Conservation (phyloP, 495 filamentous ascomycete genomes). For the Lichenothelia convexa region DNA sequence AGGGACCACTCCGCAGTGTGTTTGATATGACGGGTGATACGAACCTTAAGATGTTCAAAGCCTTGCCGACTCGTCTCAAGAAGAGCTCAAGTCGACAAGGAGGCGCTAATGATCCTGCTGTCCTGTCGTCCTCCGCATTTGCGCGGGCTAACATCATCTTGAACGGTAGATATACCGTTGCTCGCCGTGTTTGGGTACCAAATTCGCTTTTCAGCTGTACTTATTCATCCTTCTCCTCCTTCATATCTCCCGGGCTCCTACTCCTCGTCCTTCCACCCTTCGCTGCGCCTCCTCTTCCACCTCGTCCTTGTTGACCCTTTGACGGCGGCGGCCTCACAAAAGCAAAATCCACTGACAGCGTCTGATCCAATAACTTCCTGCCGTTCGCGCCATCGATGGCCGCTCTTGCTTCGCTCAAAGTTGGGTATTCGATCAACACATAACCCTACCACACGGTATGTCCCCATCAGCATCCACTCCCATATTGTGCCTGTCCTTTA, state of each 20-base stretch:
- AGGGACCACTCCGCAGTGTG: no score
- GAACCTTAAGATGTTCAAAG: no score
- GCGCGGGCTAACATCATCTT: no score
- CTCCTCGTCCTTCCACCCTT: constrained; percentile 38
- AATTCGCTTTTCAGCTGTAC: no score
- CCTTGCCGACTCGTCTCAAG: no score
- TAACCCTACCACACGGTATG: constrained; percentile 50
- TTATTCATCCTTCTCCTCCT: constrained; percentile 11
- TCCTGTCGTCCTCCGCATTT: no score
- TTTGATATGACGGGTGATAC: no score
- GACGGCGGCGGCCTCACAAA: constrained; percentile 86
- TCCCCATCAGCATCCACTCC: no score
- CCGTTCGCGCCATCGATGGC: constrained; percentile 73
- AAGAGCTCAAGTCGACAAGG: no score
- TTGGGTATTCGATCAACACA: constrained; percentile 83
- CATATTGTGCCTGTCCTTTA: neutral
- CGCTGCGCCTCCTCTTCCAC: constrained; percentile 29
- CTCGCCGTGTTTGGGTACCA: no score
- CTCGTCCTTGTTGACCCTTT: constrained; percentile 33
- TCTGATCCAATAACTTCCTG: constrained; percentile 79
- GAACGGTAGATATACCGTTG: no score
- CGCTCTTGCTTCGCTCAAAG: constrained; percentile 63
- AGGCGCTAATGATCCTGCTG: no score
- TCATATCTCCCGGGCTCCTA: constrained; percentile 30
- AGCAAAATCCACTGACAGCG: constrained; percentile 80